Base-by-base conservation (phyloP, 108 stramenopile species). In the Cyclotella kingstonii region DNA sequence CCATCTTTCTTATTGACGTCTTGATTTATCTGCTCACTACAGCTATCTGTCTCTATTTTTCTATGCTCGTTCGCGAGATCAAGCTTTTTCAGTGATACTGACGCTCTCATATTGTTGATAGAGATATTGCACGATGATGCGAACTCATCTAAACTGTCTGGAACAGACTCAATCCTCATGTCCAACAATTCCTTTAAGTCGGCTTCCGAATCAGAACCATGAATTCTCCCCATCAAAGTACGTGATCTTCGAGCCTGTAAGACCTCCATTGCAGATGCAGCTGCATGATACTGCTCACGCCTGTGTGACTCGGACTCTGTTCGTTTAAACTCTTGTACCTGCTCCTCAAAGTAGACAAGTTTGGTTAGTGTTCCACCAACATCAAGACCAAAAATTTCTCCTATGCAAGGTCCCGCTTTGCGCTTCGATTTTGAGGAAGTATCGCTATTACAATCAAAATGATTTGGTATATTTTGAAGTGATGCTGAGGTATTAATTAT, bases 361-460 rank as follows among this genome's bases (percentile, higher is more conserved):
- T 99, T 99, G 11, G 94, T 81, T 5, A 99, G 78, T 4, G 96
- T 96, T 10, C 98, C 98, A 6, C 98, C 98, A 5, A 94, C 85
- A 62, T 94, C 93, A 35, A 94, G 66, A 15, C 93, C 93, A 9
- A 94, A 78, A 9, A 85, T 85, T 33, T 62, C 82, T 12, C 88
- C 86, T 18, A 86, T 85, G 70, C 74, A 76, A 3, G 68, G 68
- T 10, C 72, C 72, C 9, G 44, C 59, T 57, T 73, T 73, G 34
- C 58, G 47, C 27, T 64, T 46, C 9, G 58, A 56, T 22, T 33
- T 36, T 22, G 47, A 19, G 47, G 45, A 51, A 35, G 22, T n/a
- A 19, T 19, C 36, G 47, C 12, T 19, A 22, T 63, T 47, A 18
- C 33, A 25, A 25, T 55, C 34, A 11, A 25, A 26, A 25, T 50